These are phyloP conservation scores for Rhizopogon roseolus DNA, from an alignment of 768 basidiomycete species.

Conservation along the genomic window DNA sequence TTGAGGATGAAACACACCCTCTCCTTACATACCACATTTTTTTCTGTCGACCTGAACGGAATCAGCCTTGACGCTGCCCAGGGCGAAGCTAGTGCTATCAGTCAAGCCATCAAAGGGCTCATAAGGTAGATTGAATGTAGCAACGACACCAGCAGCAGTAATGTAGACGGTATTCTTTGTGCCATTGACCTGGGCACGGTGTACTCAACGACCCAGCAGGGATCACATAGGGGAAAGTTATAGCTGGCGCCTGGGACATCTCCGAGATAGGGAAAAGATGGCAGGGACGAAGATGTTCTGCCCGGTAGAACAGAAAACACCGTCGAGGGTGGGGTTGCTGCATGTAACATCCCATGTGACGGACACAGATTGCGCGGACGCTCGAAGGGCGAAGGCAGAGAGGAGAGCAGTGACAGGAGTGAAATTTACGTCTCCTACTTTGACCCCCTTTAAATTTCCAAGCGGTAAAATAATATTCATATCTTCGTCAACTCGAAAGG, in stretches of 20 bases:
- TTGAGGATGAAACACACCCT: not conserved
- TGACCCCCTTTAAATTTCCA: not conserved
- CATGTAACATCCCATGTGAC: constrained; percentile 1
- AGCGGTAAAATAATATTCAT: not conserved
- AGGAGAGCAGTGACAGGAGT: not conserved
- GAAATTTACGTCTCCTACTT: not conserved
- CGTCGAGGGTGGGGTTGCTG: constrained; percentile 4
- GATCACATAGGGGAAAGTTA: constrained; percentile 5
- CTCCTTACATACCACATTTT: constrained; percentile 2
- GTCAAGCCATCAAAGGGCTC: not conserved
- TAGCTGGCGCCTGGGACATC: constrained; percentile 1
- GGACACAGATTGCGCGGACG: not conserved
- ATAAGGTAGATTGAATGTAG: not conserved
- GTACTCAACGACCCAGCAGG: constrained; percentile 5
- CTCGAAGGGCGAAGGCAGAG: not conserved
- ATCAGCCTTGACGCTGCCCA: not conserved
- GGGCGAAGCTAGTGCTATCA: not conserved
- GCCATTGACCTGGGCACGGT: not conserved
- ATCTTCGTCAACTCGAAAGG: not conserved
- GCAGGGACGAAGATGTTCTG: constrained; percentile 8
- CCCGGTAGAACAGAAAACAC: constrained; percentile 17
- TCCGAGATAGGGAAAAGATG: constrained; percentile 5
- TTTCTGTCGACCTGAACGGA: not conserved
- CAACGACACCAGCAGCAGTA: constrained; percentile 2
- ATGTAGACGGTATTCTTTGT: not conserved